Conservation (phyloP, 2,329 filamentous ascomycete genomes). For the Sclerotinia subarctica region DNA sequence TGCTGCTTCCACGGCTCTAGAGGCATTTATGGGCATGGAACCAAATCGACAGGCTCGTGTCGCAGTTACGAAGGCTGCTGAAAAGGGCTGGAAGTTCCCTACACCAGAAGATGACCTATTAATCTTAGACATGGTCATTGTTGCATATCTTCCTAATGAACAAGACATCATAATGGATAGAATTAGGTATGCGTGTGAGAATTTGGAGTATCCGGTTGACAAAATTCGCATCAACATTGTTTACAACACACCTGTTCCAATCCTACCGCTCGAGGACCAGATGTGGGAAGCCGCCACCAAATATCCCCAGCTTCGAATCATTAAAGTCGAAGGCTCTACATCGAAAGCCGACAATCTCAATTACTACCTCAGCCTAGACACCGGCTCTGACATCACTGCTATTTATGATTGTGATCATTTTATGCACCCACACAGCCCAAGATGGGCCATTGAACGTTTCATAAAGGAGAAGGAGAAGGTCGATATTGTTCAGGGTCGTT, state of each 20-base stretch:
- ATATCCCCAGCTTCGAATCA: slow-evolving; percentile 44
- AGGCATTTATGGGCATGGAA: slow-evolving; percentile 42
- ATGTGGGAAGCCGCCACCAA: slow-evolving; percentile 40
- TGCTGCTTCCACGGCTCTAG: slow-evolving; percentile 43
- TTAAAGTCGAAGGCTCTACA: slow-evolving; percentile 48
- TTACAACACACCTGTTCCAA: slow-evolving; percentile 49
- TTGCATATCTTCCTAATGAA: slow-evolving; percentile 51
- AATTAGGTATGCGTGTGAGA: slow-evolving; percentile 45
- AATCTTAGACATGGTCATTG: slow-evolving; percentile 47
- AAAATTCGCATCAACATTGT: slow-evolving; percentile 47
- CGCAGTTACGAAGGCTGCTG: slow-evolving; percentile 40
- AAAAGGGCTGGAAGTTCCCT: slow-evolving; percentile 44
- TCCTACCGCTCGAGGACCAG: slow-evolving; percentile 46
- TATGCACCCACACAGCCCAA: slow-evolving; percentile 47
- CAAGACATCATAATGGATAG: slow-evolving; percentile 49
- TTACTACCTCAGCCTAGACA: slow-evolving; percentile 46
- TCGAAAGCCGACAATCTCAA: slow-evolving; percentile 52
- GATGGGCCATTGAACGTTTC: slow-evolving; percentile 49
- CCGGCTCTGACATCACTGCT: slow-evolving; percentile 45
- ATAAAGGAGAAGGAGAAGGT: slow-evolving; percentile 41
- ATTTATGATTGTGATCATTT: slow-evolving; percentile 52
- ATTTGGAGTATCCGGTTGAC: slow-evolving; percentile 46
- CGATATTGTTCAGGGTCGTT: slow-evolving; percentile 49
- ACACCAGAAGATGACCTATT: slow-evolving; percentile 43
- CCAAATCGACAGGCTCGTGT: slow-evolving; percentile 41